Base-by-base conservation (phyloP, 1,139 yeast species). In the Eremothecium coryli region DNA sequence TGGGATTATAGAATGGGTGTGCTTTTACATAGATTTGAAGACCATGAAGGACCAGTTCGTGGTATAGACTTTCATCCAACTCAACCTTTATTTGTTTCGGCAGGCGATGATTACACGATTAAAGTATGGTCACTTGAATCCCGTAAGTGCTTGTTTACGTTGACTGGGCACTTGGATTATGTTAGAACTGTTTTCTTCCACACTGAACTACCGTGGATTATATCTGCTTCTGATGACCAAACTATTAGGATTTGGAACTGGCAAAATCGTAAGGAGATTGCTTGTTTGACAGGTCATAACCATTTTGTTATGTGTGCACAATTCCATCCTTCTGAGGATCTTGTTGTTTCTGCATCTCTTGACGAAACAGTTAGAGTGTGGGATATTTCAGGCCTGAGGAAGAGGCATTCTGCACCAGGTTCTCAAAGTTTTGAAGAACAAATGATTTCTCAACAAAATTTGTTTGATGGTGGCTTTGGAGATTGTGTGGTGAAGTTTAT, bases 1-100 rank as follows among this genome's bases (percentile, higher is more conserved):
- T 93, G 99, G 99, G 99, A 93, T 61, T 93, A 93, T 64, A 78
- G 99, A 57, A 93, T 93, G 98, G 99, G 99, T 31, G 86, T 97
- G 2, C 67, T 93, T 54, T 79, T 93, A 58, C 98, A 88, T 60
- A 73, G 96, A 39, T 93, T 86, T 55, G 98, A 93, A 62, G 98
- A 90, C 49, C 99, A 93, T 57, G 95, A 84, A 50, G 99, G 98
- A 18, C 97, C 98, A 5, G 98, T 93, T 22, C 76, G 98, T 62
- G 79, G 90, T 44, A 84, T 93, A 31, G 90, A 79, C 56, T 90
- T 93, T 71, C 99, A 93, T 62, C 95, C 95, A 40, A 86, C 97
- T 4, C 98, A 93, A 62, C 97, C 97, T 23, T 70, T 93, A 42
- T 90, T 93, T 60, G 98, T 79, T 23, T 85, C 96, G 11, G 95